A percentile compares a stretch with the other conserved stretches of the same genome.
Conservation (phyloP, 371 early-diverging fungal species). For the Rhizopus stolonifer region DNA sequence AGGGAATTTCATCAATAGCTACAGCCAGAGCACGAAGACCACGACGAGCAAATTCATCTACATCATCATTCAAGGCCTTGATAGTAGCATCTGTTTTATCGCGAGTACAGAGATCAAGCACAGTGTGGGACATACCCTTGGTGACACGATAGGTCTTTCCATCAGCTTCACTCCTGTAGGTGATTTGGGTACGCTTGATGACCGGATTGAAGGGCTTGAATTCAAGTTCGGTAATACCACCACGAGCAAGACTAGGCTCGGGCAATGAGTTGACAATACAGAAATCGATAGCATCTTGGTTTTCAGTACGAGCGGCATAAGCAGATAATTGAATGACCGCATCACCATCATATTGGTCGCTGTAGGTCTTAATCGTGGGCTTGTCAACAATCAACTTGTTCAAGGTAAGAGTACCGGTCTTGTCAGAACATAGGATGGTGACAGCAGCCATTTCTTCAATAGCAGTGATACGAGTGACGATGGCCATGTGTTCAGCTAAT, state of each 20-base stretch:
- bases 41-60: conserved; percentile 72
- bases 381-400: conserved; percentile 82
- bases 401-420: conserved; percentile 95
- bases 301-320: conserved; percentile 68
- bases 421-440: conserved; percentile 92
- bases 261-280: conserved; percentile 66
- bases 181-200: conserved; percentile 84
- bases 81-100: conserved; percentile 60
- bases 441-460: conserved; percentile 95
- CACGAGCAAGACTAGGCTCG: conserved; percentile 58
- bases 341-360: conserved; percentile 50
- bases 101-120: conserved; percentile 68
- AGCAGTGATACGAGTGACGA: conserved; percentile 83
- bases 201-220: conserved; percentile 89
- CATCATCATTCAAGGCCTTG: conserved; percentile 57
- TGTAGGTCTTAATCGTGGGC: conserved; percentile 62
- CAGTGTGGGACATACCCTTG: conserved; percentile 76
- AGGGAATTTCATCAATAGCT: conserved; percentile 64
- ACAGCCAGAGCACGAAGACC: conserved; percentile 85
- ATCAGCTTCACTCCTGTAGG: conserved; percentile 58
- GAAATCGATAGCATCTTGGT: conserved; percentile 78
- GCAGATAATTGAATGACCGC: conserved; percentile 61
- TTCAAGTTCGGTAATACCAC: conserved; percentile 63
- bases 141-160: conserved; percentile 63
- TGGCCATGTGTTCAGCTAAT: conserved; percentile 90